These are phyloP conservation scores for Capsicum chinense DNA, from an alignment of 257 asterid genomes.

Conservation along the genomic window DNA sequence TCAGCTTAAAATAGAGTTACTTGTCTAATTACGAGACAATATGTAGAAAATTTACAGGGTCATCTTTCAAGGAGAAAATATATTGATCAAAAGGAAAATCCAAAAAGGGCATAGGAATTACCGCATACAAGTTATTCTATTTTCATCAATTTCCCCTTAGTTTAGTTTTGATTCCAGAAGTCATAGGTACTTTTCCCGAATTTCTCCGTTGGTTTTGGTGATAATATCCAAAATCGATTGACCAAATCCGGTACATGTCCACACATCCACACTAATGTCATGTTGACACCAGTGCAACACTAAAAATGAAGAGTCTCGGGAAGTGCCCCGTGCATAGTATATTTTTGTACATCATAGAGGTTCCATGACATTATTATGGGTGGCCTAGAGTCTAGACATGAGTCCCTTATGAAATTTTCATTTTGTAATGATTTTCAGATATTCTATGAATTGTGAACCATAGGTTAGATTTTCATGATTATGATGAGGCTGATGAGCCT, in stretches of 20 bases:
- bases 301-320: too few relatives aligned
- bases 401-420: neutral
- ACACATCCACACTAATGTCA: neutral
- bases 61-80: too few relatives aligned
- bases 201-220: neutral
- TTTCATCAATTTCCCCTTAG: neutral
- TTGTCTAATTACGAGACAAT: too few relatives aligned
- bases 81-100: too few relatives aligned
- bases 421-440: neutral
- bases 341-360: too few relatives aligned
- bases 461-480: neutral
- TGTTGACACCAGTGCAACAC: neutral
- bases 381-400: neutral
- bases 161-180: neutral
- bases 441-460: neutral
- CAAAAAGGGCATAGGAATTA: too few relatives aligned
- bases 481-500: neutral
- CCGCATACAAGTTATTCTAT: too few relatives aligned
- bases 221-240: neutral
- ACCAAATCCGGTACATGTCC: neutral
- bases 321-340: too few relatives aligned
- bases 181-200: neutral
- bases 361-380: neutral
- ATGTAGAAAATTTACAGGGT: too few relatives aligned
- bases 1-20: too few relatives aligned